Base-by-base conservation (phyloP, 2,329 filamentous ascomycete species). In the Calonectria henricotiae region DNA sequence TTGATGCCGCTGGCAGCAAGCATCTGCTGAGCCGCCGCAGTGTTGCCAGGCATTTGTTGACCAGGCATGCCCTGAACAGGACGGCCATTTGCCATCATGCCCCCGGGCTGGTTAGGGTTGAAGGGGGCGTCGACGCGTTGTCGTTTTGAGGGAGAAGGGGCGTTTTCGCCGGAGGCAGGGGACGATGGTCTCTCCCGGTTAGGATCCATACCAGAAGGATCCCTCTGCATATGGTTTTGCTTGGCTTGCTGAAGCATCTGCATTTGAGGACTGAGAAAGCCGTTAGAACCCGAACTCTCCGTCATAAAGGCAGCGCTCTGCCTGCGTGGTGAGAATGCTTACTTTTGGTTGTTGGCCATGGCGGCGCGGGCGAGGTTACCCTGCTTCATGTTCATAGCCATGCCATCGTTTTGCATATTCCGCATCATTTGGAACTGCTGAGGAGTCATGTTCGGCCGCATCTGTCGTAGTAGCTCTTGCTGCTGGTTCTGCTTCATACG, bases 121-220 rank as follows among this genome's bases (percentile, higher is more conserved):
- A 94, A 94, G 11, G 88, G 88, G 39, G 88, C 87, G 78, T 92
- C 91, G 71, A 98, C 89, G 68, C 95, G 93, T 68, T 92, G 94
- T 78, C 95, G 90, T 86, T 98, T 98, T 73, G 93, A 96, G 2
- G 96, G 96, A 37, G 96, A 98, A 5, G 95, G 94, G 30, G 94
- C 95, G 78, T 96, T 96, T 64, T 98, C 95, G 65, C 91, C 92
- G 43, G 92, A 92, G 62, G 91, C 91, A 8, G 96, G 96, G 39
- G 96, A 98, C 68, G 92, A 91, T 32, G 94, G 92, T 70, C 95
- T 90, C 73, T 92, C 91, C 70, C 93, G 93, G 82, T 92, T 94
- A 82, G 93, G 92, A 77, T 97, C 94, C 89, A 96, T 94, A 72
- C 92, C 91, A 17, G 94, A 96, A 65, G 94, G 93, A 78, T 97